Evolutionary conservation across 139 green algal species (phyloP).

Genomic region (Chlorella sp.): DNA sequence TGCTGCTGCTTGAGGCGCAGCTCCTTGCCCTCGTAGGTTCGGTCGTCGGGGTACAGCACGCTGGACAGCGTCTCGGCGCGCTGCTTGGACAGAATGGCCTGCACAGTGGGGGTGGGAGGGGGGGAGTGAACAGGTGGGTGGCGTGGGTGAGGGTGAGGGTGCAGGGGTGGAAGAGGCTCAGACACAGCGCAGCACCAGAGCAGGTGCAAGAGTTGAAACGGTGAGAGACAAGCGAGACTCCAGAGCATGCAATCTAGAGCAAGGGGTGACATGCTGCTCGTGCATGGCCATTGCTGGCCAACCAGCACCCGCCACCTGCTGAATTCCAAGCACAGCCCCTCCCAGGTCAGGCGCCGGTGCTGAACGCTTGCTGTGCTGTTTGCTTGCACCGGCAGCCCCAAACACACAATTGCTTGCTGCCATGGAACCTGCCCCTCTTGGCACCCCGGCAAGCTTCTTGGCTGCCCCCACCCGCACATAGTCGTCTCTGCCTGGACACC

Average conservation of each 20-base stretch:
- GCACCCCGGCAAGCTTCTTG: background rate
- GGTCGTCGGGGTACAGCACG: conserved; percentile 99
- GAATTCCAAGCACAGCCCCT: background rate
- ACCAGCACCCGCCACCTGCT: background rate
- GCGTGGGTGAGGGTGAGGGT: background rate
- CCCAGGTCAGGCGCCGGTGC: background rate
- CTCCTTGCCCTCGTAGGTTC: conserved; percentile 97
- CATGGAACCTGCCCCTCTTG: background rate
- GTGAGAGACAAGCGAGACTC: no score
- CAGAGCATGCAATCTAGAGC: no score
- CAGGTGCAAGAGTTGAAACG: no score
- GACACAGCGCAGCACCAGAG: no score
- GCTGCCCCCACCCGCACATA: background rate
- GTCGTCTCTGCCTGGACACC: background rate
- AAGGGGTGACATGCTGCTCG: no score
- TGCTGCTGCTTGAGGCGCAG: conserved; percentile 99
- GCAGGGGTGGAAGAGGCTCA: no score
- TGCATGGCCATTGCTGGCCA: background rate
- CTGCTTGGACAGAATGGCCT: conserved; percentile 96
- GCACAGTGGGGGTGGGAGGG: conserved; percentile 33
- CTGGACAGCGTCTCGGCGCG: conserved; percentile 94
- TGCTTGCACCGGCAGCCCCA: no score
- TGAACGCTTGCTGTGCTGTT: no score
- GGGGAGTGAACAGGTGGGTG: background rate
- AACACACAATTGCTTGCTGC: background rate